A percentile compares a stretch with the other conserved stretches of the same genome.
phyloP scores from a whole-genome alignment of 1,284 basidiomycete species.

The Cryptococcus floricola region DNA sequence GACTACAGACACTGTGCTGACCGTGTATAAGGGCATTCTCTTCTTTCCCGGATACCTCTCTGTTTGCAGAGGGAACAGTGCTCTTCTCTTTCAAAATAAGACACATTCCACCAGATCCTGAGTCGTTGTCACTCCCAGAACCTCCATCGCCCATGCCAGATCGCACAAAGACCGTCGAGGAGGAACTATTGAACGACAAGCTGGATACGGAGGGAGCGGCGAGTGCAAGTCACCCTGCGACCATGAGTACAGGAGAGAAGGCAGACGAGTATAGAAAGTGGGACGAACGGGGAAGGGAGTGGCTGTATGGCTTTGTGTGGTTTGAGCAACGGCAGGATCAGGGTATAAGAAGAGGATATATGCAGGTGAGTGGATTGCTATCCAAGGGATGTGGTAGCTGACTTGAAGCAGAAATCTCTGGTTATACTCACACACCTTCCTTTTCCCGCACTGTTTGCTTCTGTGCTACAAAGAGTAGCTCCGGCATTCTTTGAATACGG shows the following conservation, averaged over 20 bases:
- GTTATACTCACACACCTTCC: slow-evolving; percentile 80
- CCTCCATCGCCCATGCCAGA: slow-evolving; percentile 42
- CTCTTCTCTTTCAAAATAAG: slow-evolving; percentile 51
- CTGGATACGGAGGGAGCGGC: not conserved
- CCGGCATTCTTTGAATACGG: slow-evolving; percentile 72
- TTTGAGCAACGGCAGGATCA: slow-evolving; percentile 71
- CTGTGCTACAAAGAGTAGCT: slow-evolving; percentile 66
- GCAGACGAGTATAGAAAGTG: slow-evolving; percentile 44
- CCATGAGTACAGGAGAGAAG: slow-evolving; percentile 28
- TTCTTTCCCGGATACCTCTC: slow-evolving; percentile 84
- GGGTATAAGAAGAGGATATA: slow-evolving; percentile 73
- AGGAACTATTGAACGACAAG: slow-evolving; percentile 11
- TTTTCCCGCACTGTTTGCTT: slow-evolving; percentile 76
- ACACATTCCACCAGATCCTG: slow-evolving; percentile 54
- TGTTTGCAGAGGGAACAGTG: slow-evolving; percentile 59
- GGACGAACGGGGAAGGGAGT: slow-evolving; percentile 45
- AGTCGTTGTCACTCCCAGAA: slow-evolving; percentile 32
- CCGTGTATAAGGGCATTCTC: slow-evolving; percentile 72
- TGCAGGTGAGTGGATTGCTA: slow-evolving; percentile 60
- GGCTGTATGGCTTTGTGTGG: slow-evolving; percentile 75
- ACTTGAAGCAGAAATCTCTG: slow-evolving; percentile 63
- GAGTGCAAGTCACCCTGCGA: not conserved
- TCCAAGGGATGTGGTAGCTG: not conserved
- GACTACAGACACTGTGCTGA: not conserved
- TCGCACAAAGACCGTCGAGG: slow-evolving; percentile 11